phyloP scores from a whole-genome alignment of 2,329 filamentous ascomycete genomes.

The Myriosclerotinia curreyana region DNA sequence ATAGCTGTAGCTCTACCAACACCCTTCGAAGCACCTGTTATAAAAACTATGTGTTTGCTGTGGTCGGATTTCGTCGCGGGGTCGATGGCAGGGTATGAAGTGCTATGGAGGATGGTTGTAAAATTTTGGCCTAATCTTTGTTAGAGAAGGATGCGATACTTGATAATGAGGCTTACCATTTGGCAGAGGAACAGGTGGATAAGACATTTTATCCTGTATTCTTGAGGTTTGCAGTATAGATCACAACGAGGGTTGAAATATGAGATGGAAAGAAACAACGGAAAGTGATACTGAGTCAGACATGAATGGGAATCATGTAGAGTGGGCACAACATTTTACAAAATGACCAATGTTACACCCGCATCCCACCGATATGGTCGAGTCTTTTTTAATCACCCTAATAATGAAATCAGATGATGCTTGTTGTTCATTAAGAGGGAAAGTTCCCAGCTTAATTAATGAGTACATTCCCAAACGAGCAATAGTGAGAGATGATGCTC shows the following conservation, averaged over 20 bases:
- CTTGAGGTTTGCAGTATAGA: neutral
- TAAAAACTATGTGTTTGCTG: constrained; percentile 28
- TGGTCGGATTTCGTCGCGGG: constrained; percentile 36
- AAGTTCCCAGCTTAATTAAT: constrained; percentile 1
- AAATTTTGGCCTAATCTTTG: constrained; percentile 9
- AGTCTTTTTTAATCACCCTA: neutral
- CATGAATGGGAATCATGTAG: neutral
- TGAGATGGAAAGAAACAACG: neutral
- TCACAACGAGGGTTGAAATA: neutral
- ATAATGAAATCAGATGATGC: neutral
- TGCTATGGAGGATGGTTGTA: constrained; percentile 37
- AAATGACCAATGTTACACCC: neutral
- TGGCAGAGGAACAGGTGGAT: constrained; percentile 17
- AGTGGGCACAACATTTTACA: neutral
- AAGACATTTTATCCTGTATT: neutral
- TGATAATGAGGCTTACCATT: neutral
- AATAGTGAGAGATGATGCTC: no score
- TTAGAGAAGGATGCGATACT: neutral
- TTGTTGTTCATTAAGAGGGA: no score
- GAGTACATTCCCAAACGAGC: neutral
- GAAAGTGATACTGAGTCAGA: neutral
- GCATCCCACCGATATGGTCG: neutral
- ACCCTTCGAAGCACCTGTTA: constrained; percentile 33
- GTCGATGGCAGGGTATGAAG: constrained; percentile 55
- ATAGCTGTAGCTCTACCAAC: constrained; percentile 30